phyloP scores from a whole-genome alignment of 805 yeast species.

The Starmerella roubikii region DNA sequence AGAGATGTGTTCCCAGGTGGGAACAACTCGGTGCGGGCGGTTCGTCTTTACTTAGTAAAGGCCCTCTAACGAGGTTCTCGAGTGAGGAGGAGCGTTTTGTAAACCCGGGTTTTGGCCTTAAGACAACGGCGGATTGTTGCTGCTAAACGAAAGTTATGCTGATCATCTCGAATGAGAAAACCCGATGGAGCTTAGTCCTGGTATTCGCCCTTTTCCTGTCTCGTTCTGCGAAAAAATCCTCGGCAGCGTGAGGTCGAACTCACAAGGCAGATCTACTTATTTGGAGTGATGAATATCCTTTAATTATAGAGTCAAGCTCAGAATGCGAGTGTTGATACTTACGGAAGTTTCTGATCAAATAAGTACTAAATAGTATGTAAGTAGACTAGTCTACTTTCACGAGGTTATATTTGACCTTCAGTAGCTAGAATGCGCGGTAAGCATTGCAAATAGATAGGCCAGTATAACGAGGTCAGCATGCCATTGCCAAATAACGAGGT shows the following conservation, averaged over 20 bases:
- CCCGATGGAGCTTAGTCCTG: conserved; percentile 26
- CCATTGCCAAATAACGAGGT: too few relatives aligned
- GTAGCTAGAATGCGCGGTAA: too few relatives aligned
- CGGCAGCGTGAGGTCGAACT: conserved; percentile 22
- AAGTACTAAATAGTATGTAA: too few relatives aligned
- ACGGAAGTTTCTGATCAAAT: conserved; percentile 15
- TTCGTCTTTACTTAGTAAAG: conserved; percentile 6
- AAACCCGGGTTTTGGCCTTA: conserved; percentile 11
- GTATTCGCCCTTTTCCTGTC: conserved; percentile 15
- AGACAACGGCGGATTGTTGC: conserved; percentile 17
- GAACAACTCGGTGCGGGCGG: conserved; percentile 6
- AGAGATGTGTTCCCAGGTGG: conserved; percentile 19
- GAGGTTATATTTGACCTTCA: too few relatives aligned
- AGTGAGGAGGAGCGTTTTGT: conserved; percentile 8
- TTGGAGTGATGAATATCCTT: conserved; percentile 22
- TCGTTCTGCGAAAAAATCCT: conserved; percentile 1
- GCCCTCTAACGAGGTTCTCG: conserved; percentile 5
- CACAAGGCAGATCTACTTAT: conserved; percentile 15
- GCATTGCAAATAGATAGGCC: too few relatives aligned
- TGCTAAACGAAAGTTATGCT: conserved; percentile 24
- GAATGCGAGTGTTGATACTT: conserved; percentile 19
- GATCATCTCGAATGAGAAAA: conserved; percentile 14
- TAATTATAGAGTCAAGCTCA: conserved; percentile 26
- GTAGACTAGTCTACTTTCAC: too few relatives aligned
- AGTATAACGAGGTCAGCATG: too few relatives aligned